phyloP scores from a whole-genome alignment of 257 asterid genomes.

The Haberlea rhodopensis region DNA sequence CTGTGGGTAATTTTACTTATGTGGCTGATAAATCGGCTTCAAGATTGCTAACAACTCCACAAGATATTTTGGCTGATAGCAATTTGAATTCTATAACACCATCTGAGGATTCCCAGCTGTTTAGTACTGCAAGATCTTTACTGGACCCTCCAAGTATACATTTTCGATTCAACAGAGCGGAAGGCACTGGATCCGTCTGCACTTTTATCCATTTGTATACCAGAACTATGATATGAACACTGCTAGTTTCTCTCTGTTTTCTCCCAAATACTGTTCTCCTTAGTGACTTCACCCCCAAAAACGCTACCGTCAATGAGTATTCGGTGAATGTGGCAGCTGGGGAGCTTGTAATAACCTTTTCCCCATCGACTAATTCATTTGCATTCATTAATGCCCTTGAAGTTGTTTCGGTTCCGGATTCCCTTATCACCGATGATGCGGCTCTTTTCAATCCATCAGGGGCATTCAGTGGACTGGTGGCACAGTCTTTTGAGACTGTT shows the following conservation, averaged over 20 bases:
- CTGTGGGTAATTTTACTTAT: slow-evolving; percentile 47
- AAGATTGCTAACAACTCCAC: slow-evolving; percentile 42
- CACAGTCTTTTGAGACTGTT: slow-evolving; percentile 63
- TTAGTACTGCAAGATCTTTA: slow-evolving; percentile 59
- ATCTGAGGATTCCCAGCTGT: slow-evolving; percentile 43
- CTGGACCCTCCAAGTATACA: slow-evolving; percentile 47
- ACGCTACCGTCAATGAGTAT: slow-evolving; percentile 49
- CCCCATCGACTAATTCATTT: slow-evolving; percentile 49
- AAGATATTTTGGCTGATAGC: slow-evolving; percentile 50
- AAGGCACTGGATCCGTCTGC: slow-evolving; percentile 67
- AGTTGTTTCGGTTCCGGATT: slow-evolving; percentile 61
- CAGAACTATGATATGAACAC: slow-evolving; percentile 45
- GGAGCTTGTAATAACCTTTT: slow-evolving; percentile 45
- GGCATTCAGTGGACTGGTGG: slow-evolving; percentile 40
- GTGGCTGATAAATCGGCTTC: slow-evolving; percentile 56
- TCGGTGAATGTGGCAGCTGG: slow-evolving; percentile 44
- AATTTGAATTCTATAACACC: slow-evolving; percentile 39
- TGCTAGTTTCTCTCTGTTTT: slow-evolving; percentile 56
- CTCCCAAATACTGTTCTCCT: slow-evolving; percentile 42
- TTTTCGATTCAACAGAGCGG: slow-evolving; percentile 51
- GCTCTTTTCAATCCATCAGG: slow-evolving; percentile 39
- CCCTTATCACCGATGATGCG: slow-evolving; percentile 58
- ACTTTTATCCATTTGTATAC: slow-evolving; percentile 44
- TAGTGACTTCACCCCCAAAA: slow-evolving; percentile 47
- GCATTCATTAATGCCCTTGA: slow-evolving; percentile 70